Evolutionary conservation across 805 yeast species (phyloP).

Genomic region (Metschnikowia vanudenii): DNA sequence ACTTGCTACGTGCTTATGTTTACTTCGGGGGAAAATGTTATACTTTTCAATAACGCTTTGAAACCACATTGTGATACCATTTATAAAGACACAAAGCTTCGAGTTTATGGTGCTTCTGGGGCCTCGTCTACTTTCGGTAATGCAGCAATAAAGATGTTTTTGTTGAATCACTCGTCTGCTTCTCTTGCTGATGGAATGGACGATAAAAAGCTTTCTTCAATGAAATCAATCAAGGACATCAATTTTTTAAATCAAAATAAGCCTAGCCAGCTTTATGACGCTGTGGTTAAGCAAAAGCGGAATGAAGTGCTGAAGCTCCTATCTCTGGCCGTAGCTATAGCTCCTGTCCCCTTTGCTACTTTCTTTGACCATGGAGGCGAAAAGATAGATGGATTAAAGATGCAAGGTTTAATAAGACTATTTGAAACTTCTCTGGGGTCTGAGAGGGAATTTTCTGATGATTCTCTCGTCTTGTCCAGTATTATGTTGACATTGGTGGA

Average conservation of each 20-base stretch:
- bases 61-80: conserved; percentile 31
- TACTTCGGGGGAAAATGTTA: conserved; percentile 18
- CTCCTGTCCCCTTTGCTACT: conserved; percentile 31
- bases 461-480: conserved; percentile 24
- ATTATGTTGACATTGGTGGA: conserved; percentile 31
- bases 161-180: conserved; percentile 20
- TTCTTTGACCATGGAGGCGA: conserved; percentile 28
- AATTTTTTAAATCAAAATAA: conserved; percentile 7
- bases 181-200: conserved; percentile 25
- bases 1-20: conserved; percentile 31
- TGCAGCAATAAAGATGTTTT: conserved; percentile 26
- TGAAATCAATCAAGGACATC: conserved; percentile 13
- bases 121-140: conserved; percentile 36
- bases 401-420: conserved; percentile 24
- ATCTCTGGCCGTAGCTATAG: conserved; percentile 18
- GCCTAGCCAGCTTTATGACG: conserved; percentile 15
- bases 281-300: conserved; percentile 24
- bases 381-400: conserved; percentile 22
- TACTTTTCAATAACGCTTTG: conserved; percentile 29
- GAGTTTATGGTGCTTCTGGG: conserved; percentile 33
- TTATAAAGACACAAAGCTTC: conserved; percentile 28
- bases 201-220: conserved; percentile 3
- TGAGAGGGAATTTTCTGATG: conserved; percentile 17
- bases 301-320: conserved; percentile 21
- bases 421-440: conserved; percentile 11